A percentile compares a stretch with the other conserved stretches of the same genome.
Evolutionary conservation across 371 early-diverging fungal species (phyloP).

Genomic region (Circinella minor): DNA sequence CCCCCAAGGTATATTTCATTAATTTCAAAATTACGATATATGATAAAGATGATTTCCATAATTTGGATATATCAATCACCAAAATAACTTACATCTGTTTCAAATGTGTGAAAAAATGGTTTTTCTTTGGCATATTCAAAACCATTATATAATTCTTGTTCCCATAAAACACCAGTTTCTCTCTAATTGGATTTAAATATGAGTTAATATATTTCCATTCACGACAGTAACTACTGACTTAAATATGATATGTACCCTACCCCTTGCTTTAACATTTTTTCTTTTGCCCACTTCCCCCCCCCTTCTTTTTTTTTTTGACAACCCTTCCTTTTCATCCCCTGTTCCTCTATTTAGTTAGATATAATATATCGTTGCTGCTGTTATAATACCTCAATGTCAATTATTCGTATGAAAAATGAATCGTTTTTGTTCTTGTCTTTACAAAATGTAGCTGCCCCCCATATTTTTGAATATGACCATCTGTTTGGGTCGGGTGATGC

Average conservation of each 20-base stretch:
- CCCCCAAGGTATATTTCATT: neutral
- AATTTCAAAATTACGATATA: neutral
- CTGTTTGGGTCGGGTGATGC: slow-evolving; percentile 72
- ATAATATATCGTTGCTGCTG: slow-evolving; percentile 11
- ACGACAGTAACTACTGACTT: no score
- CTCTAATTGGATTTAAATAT: slow-evolving; percentile 26
- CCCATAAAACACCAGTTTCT: slow-evolving; percentile 74
- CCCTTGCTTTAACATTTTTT: neutral
- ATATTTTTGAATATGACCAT: slow-evolving; percentile 77
- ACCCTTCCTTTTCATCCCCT: neutral
- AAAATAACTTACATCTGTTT: slow-evolving; percentile 68
- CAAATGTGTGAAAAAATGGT: slow-evolving; percentile 86
- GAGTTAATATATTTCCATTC: no score
- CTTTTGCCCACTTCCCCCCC: no score
- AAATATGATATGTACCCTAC: no score
- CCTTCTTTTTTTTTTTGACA: no score
- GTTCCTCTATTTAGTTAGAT: neutral
- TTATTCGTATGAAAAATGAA: slow-evolving; percentile 76
- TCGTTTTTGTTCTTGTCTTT: slow-evolving; percentile 58
- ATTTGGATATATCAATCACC: no score
- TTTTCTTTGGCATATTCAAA: slow-evolving; percentile 76
- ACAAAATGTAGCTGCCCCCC: slow-evolving; percentile 82
- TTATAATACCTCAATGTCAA: slow-evolving; percentile 68
- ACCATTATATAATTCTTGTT: slow-evolving; percentile 78
- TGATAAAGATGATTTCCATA: no score